phyloP scores from a whole-genome alignment of 2,329 filamentous ascomycete genomes.

The Sporothrix mexicana region DNA sequence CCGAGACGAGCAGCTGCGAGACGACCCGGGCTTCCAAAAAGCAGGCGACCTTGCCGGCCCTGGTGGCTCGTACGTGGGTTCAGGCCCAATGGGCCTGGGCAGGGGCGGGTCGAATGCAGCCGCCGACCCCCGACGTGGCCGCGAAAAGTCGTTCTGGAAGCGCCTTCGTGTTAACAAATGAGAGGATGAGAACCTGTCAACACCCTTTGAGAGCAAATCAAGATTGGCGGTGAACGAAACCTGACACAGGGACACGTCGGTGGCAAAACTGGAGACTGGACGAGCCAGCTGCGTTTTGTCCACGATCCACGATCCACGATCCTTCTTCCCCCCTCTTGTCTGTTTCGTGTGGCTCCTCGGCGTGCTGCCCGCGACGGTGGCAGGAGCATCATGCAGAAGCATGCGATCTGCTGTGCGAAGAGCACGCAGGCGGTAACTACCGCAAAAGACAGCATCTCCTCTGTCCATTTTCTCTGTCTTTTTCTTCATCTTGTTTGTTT shows the following conservation, averaged over 20 bases:
- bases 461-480: not conserved
- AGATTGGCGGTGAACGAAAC: not conserved
- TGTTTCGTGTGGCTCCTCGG: not conserved
- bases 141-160: conserved; percentile 41
- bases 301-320: not conserved
- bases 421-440: not conserved
- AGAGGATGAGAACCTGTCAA: not conserved
- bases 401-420: not conserved
- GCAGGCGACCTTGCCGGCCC: conserved; percentile 37
- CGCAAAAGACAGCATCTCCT: not conserved
- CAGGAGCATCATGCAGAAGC: not conserved
- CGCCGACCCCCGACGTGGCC: conserved; percentile 34
- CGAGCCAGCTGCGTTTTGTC: not conserved
- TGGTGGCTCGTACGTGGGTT: not conserved
- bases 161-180: conserved; percentile 39
- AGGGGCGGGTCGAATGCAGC: conserved; percentile 25
- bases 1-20: conserved; percentile 56
- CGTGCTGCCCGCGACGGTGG: not conserved
- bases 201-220: not conserved
- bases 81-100: conserved; percentile 25
- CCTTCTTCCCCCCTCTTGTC: not conserved
- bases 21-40: conserved; percentile 49
- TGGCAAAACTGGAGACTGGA: not conserved
- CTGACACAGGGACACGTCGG: not conserved
- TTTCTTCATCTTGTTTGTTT: not conserved